Percentiles rank a stretch among this genome's conserved stretches.
These are phyloP conservation scores for Cutaneotrichosporon cavernicola DNA, from an alignment of 1,284 basidiomycete species.

Conservation along the genomic window DNA sequence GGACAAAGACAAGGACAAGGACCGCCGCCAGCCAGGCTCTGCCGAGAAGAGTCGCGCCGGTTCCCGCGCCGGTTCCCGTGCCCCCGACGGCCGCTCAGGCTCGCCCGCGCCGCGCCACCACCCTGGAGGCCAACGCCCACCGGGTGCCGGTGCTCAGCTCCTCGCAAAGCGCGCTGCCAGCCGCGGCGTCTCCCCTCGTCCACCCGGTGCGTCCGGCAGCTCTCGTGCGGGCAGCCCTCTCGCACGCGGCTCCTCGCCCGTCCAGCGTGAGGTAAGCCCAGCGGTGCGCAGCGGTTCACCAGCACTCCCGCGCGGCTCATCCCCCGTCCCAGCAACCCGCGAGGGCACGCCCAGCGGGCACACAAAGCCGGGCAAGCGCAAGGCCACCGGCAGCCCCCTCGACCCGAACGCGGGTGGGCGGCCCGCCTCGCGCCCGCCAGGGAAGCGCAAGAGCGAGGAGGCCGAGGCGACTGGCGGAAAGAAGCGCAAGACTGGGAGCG, in stretches of 20 bases:
- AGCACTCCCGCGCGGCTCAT: slow-evolving; percentile 24
- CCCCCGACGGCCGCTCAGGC: slow-evolving; percentile 28
- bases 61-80: slow-evolving; percentile 17
- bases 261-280: slow-evolving; percentile 20
- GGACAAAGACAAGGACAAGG: slow-evolving; percentile 32
- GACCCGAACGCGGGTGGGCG: slow-evolving; percentile 3
- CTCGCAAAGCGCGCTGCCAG: slow-evolving; percentile 46
- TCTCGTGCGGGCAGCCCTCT: slow-evolving; percentile 27
- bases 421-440: neutral
- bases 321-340: slow-evolving; percentile 16
- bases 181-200: slow-evolving; percentile 36
- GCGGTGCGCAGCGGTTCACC: slow-evolving; percentile 17
- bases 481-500: slow-evolving; percentile 12
- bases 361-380: slow-evolving; percentile 24
- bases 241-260: slow-evolving; percentile 28
- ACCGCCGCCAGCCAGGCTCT: slow-evolving; percentile 26
- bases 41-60: slow-evolving; percentile 22
- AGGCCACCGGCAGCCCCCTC: slow-evolving; percentile 21
- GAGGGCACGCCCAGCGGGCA: slow-evolving; percentile 18
- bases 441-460: slow-evolving; percentile 26
- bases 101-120: slow-evolving; percentile 29
- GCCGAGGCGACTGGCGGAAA: slow-evolving; percentile 48
- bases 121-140: slow-evolving; percentile 32
- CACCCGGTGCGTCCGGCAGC: slow-evolving; percentile 6
- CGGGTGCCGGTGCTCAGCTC: slow-evolving; percentile 38